phyloP scores from a whole-genome alignment of 768 basidiomycete species.

The Chalciporus piperatus region DNA sequence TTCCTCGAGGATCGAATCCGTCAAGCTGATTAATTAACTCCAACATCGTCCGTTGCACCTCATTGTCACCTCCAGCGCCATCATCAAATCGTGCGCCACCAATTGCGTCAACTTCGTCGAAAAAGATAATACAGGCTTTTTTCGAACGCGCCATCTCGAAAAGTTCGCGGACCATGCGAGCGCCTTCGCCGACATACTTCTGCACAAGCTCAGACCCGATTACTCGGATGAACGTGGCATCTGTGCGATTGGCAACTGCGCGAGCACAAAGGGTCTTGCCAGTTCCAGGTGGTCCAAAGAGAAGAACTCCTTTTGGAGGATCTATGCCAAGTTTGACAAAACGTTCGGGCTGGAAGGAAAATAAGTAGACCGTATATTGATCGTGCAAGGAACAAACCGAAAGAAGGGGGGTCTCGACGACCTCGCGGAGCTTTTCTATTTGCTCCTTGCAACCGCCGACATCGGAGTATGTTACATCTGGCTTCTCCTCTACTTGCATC shows the following conservation, averaged over 20 bases:
- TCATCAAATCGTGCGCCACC: conserved; percentile 98
- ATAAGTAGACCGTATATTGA: conserved; percentile 12
- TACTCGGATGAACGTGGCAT: conserved; percentile 98
- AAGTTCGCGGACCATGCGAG: conserved; percentile 96
- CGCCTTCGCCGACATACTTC: conserved; percentile 99
- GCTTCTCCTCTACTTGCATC: conserved; percentile 99
- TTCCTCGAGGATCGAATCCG: conserved; percentile 98
- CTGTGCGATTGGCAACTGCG: conserved; percentile 97
- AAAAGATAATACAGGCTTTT: conserved; percentile 99
- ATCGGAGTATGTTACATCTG: conserved; percentile 96
- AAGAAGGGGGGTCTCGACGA: conserved; percentile 93
- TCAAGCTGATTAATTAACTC: conserved; percentile 98
- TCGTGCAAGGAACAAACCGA: conserved; percentile 54
- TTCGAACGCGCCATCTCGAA: conserved; percentile 99
- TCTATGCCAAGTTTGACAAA: conserved; percentile 98
- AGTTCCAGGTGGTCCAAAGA: conserved; percentile 96
- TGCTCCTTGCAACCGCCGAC: conserved; percentile 99
- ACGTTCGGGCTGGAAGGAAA: conserved; percentile 80
- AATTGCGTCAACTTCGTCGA: conserved; percentile 98
- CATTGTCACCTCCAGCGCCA: conserved; percentile 98
- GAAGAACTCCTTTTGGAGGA: conserved; percentile 95
- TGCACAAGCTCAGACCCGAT: conserved; percentile 99
- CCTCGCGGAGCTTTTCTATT: conserved; percentile 97
- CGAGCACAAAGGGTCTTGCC: conserved; percentile 98
- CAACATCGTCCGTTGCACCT: conserved; percentile 98